These are phyloP conservation scores for Tagetes patula DNA, from an alignment of 129 eudicot species.

Conservation along the genomic window DNA sequence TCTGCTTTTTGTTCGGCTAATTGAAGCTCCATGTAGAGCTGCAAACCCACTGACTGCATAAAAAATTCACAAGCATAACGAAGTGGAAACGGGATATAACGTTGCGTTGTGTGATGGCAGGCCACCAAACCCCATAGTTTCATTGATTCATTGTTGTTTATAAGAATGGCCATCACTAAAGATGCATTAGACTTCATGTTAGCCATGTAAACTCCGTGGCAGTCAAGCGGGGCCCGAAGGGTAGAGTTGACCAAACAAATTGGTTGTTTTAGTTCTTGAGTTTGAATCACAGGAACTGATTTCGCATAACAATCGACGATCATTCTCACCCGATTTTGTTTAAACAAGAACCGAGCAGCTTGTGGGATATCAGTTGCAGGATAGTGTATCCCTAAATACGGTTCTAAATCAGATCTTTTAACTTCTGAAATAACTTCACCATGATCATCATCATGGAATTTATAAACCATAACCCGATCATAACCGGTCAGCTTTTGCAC, in stretches of 20 bases:
- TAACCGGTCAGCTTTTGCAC: slow-evolving; percentile 67
- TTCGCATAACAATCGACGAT: slow-evolving; percentile 49
- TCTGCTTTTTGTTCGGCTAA: slow-evolving; percentile 58
- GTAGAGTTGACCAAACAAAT: slow-evolving; percentile 67
- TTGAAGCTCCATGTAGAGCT: slow-evolving; percentile 66
- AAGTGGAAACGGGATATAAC: slow-evolving; percentile 64
- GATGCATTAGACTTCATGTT: slow-evolving; percentile 67
- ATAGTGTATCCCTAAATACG: slow-evolving; percentile 70
- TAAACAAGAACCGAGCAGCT: slow-evolving; percentile 71
- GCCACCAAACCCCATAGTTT: slow-evolving; percentile 77
- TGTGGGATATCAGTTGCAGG: slow-evolving; percentile 81
- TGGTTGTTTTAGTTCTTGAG: slow-evolving; percentile 49
- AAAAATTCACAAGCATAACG: slow-evolving; percentile 70
- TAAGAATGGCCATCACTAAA: slow-evolving; percentile 59
- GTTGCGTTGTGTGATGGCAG: slow-evolving; percentile 61
- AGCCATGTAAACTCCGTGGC: slow-evolving; percentile 64
- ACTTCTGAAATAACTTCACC: slow-evolving; percentile 73
- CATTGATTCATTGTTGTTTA: slow-evolving; percentile 47
- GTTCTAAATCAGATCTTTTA: slow-evolving; percentile 56
- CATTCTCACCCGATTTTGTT: slow-evolving; percentile 72
- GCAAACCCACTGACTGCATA: slow-evolving; percentile 65
- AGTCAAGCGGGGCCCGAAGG: slow-evolving; percentile 62
- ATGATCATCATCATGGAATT: slow-evolving; percentile 75
- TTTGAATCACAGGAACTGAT: slow-evolving; percentile 48
- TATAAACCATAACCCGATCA: slow-evolving; percentile 75